Percentiles rank a stretch among this genome's conserved stretches.
Evolutionary conservation across 1,139 yeast genomes (phyloP).

Genomic region (Petasospora fabianii): DNA sequence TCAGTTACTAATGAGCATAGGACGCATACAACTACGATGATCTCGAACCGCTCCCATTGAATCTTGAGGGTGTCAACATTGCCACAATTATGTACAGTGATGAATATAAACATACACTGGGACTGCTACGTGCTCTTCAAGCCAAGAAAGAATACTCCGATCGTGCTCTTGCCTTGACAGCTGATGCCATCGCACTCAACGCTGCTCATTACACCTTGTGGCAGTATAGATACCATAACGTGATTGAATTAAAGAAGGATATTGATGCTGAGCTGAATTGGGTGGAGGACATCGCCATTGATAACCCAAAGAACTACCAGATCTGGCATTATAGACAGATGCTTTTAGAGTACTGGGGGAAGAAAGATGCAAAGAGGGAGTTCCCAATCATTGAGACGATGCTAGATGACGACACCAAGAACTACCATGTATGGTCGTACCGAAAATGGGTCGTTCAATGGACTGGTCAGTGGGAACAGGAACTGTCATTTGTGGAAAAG

Average conservation of each 20-base stretch:
- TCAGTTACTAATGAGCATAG: constrained; percentile 9
- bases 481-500: constrained; percentile 49
- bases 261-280: constrained; percentile 56
- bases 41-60: constrained; percentile 38
- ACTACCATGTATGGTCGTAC: constrained; percentile 96
- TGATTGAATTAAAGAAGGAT: constrained; percentile 39
- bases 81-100: constrained; percentile 77
- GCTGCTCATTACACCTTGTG: constrained; percentile 95
- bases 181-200: constrained; percentile 56
- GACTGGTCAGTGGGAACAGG: constrained; percentile 47
- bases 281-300: constrained; percentile 73
- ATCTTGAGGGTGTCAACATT: constrained; percentile 45
- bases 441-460: constrained; percentile 71
- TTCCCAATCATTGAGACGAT: constrained; percentile 59
- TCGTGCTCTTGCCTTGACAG: constrained; percentile 67
- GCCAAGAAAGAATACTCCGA: constrained; percentile 57
- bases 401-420: constrained; percentile 77
- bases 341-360: constrained; percentile 30
- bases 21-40: constrained; percentile 36
- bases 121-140: constrained; percentile 60
- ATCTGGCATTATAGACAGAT: constrained; percentile 90
- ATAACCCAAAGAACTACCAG: constrained; percentile 87
- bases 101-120: constrained; percentile 62
- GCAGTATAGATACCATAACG: constrained; percentile 67
- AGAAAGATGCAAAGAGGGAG: constrained; percentile 51